Base-by-base conservation (phyloP, 441 rosid genomes). In the Breynia disticha region DNA sequence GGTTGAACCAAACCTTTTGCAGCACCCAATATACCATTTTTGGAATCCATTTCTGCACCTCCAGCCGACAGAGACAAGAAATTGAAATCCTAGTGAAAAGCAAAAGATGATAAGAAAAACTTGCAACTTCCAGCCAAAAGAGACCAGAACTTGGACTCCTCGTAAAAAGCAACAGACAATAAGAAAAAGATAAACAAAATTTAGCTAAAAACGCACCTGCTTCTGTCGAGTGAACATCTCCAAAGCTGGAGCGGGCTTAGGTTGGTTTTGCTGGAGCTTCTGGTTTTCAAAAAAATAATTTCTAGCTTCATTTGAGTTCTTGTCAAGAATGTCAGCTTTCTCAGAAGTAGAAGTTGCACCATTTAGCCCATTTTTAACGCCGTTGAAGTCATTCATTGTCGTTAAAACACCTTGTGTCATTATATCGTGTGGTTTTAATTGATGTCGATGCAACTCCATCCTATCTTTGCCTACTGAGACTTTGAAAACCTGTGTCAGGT, bases 81-180 rank as follows among this genome's bases (percentile, higher is more conserved):
- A 65, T 85, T 69, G 56, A 69, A 82, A 67, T 69, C 62, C 98
- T 90, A 80, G 67, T 22, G 28, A 61, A 54, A 55, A 62, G 55
- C 52, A 67, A 46, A 48, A 39, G 43, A 44, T 15, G 41, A 60
- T 63, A 61, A 52, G 68, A 24, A 50, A 3, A 4, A 20, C n/a
- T n/a, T n/a, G n/a, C n/a, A n/a, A 37, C 63, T 61, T 53, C 80
- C 84, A 60, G 71, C 21, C 10, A 82, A 71, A 47, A 85, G 61
- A 63, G 93, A 79, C 63, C 85, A 60, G 76, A 90, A 90, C 64
- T 85, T 69, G 56, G 68, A 82, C 65, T 69, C 62, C 98, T 90
- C 80, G 67, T 22, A 37, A 61, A 54, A 55, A 62, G 55, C 52
- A 67, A 46, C 45, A 39, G 43, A 44, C 12, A 37, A 60, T 63